Percentiles rank a stretch among this genome's conserved stretches.
phyloP scores from a whole-genome alignment of 129 eudicot genomes.

The Arctium lappa region DNA sequence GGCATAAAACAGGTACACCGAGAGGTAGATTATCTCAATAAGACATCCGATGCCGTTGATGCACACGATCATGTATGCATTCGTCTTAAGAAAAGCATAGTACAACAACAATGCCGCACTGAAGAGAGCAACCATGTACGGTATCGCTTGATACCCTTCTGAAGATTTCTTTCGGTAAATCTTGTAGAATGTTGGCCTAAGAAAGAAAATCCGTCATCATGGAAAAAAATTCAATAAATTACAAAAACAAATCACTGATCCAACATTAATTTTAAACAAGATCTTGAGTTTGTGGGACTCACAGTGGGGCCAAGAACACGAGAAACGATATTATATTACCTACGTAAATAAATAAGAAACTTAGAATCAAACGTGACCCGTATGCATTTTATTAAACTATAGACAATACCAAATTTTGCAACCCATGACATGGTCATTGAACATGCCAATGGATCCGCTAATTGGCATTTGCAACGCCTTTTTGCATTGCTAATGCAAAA shows the following conservation, averaged over 20 bases:
- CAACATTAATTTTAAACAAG: not conserved
- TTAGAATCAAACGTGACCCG: not conserved
- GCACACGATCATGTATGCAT: conserved; percentile 50
- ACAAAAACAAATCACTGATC: too few relatives aligned
- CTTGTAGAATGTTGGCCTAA: conserved; percentile 56
- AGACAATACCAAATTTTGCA: not conserved
- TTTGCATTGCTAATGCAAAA: not conserved
- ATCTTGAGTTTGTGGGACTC: conserved; percentile 21
- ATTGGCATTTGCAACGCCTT: not conserved
- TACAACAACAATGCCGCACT: conserved; percentile 50
- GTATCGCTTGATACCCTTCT: conserved; percentile 52
- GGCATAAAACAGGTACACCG: conserved; percentile 42
- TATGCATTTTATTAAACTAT: not conserved
- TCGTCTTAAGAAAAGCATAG: conserved; percentile 50
- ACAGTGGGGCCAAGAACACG: conserved; percentile 54
- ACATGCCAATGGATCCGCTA: not conserved
- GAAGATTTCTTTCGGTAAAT: conserved; percentile 50
- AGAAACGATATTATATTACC: conserved; percentile 54
- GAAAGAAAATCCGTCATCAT: not conserved
- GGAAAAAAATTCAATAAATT: not conserved
- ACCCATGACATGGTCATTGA: not conserved
- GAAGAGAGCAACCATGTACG: conserved; percentile 51
- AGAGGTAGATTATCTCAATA: conserved; percentile 40
- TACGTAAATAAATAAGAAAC: conserved; percentile 9
- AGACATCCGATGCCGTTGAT: conserved; percentile 54